Base-by-base conservation (phyloP, 2,329 filamentous ascomycete species). In the Neopestalotiopsis sp. region DNA sequence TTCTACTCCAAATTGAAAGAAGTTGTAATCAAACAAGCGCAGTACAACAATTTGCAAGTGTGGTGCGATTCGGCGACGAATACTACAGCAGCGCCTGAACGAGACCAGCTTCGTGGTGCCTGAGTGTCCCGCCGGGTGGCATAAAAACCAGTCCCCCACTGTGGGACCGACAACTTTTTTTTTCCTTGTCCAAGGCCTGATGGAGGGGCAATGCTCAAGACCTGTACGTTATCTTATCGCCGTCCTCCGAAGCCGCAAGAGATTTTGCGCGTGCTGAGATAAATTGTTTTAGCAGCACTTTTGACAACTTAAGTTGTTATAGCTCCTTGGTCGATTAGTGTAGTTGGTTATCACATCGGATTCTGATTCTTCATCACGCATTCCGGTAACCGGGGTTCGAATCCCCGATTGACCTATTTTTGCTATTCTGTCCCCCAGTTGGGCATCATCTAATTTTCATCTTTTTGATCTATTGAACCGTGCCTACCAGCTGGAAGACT, bases 331-430 rank as follows among this genome's bases (percentile, higher is more conserved):
- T 67, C 49, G 45, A 24, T 38, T 67, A 67, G 66, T 67, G 58
- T 67, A 67, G 66, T 56, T 67, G 66, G 66, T 67, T 62, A 67
- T 62, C 58, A 67, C 66, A 64, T 67, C 66, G 66, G 66, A 67
- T 67, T 67, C 66, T 67, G 66, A 67, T 58, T 61, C 28, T 20
- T 30, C 40, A 45, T 42, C 34, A 12, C 28, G 45, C 34, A 7
- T 67, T 67, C 66, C 66, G 66, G 59, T 40, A 59, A 67, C 66
- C 56, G 34, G 66, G 66, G 66, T 67, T 67, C 66, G 66, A 67
- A 67, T 67, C 66, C 66, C 66, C 28, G 66, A 38, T 24, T 58
- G 59, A 67, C 66, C 66, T 67, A 14, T 57, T 42, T 24, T 67
- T 57, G 6, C 20, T 20, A 7, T 67, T 10, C n/a, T 63, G 12